phyloP scores from a whole-genome alignment of 306 rosid species.

The Begonia loranthoides region DNA sequence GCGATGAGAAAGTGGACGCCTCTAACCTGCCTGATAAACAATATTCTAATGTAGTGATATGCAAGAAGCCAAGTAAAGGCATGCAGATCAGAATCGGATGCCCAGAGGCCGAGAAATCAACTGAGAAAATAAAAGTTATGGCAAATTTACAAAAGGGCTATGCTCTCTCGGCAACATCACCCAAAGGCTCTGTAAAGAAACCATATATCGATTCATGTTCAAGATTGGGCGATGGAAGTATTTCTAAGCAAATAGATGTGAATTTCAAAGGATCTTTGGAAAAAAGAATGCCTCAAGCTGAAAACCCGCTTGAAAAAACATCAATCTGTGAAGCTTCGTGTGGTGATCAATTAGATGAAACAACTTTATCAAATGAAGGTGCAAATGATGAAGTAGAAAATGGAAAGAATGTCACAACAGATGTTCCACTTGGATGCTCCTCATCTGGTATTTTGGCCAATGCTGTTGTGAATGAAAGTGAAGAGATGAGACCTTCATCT shows the following conservation, averaged over 20 bases:
- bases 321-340: constrained; percentile 13
- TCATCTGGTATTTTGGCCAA: constrained; percentile 10
- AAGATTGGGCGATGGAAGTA: constrained; percentile 7
- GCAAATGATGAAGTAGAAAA: constrained; percentile 19
- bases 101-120: constrained; percentile 12
- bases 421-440: constrained; percentile 2
- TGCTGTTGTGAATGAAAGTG: constrained; percentile 17
- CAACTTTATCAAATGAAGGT: constrained; percentile 12
- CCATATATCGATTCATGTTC: too few relatives aligned
- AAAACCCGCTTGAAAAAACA: constrained; percentile 8
- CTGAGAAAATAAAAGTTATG: constrained; percentile 17
- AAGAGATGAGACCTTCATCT: too few relatives aligned
- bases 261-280: constrained; percentile 14
- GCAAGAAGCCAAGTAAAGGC: constrained; percentile 17
- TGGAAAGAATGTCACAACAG: constrained; percentile 16
- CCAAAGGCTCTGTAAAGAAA: too few relatives aligned
- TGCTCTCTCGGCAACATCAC: background rate
- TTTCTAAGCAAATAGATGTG: constrained; percentile 7
- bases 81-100: constrained; percentile 15
- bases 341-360: background rate
- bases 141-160: constrained; percentile 12
- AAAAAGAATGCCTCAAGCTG: constrained; percentile 6
- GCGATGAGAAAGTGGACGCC: constrained; percentile 20
- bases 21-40: constrained; percentile 20
- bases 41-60: constrained; percentile 15